Base-by-base conservation (phyloP, 441 rosid genomes). In the Pelargonium cotyledonis region DNA sequence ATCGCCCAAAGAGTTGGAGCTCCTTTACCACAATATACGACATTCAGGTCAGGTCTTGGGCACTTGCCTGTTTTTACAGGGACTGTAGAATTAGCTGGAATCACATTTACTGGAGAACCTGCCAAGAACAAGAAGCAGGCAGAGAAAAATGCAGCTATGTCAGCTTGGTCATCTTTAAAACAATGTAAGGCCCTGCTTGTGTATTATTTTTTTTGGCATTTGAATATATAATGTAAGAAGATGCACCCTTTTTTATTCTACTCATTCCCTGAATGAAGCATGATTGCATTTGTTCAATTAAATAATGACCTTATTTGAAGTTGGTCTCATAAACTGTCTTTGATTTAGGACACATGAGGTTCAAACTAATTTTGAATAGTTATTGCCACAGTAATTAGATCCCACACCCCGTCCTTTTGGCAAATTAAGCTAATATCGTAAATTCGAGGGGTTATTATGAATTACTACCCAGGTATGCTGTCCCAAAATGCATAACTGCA, bases 121-220 rank as follows among this genome's bases (percentile, higher is more conserved):
- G 98, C 98, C 63, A 93, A 93, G 82, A 93, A 86, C 72, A 93
- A 93, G 84, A 93, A 93, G 68, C 98, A 93, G 76, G 98, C 98
- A 0, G 98, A 93, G 85, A 93, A 93, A 81, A 93, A 93, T 83
- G 95, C 98, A 35, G 98, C 98, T 51, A 89, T 93, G 98, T 89
- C 98, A 63, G 92, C 98, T 67, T 93, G 98, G 98, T 81, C 92
- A 70, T 93, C 97, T 55, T 76, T 93, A 14, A 93, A 89, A 81
- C 96, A 83, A 74, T 82, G 98, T 91, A 77, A 86, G 91, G 81
- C 75, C 69, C 8, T 43, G 26, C 26, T n/a, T 47, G n/a, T 47
- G 2, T 9, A 10, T 47, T n/a, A 47, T 47, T n/a, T 47, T 47
- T 47, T 23, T 23, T n/a, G 1, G 4, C 11, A 9, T 47, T 47